Percentiles rank a stretch among this genome's conserved stretches.
Conservation (phyloP, 2,329 filamentous ascomycete species). For the Blastomyces emzantsi region DNA sequence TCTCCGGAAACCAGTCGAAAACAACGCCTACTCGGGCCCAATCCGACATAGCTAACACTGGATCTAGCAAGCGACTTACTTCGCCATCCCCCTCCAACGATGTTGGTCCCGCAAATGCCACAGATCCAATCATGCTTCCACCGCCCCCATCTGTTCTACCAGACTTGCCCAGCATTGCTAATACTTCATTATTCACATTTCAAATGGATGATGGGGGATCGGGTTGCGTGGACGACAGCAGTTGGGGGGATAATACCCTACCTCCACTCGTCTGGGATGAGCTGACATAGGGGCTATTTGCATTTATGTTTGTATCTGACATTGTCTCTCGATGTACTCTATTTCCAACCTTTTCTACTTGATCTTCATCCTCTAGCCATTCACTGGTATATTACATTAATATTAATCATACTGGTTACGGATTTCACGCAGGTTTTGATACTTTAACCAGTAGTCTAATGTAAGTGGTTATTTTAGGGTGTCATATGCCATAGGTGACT, state of each 20-base stretch:
- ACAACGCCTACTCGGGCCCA: not conserved
- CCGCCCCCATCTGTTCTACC: conserved; percentile 23
- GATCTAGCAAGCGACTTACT: not conserved
- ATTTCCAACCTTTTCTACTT: not conserved
- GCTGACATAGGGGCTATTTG: conserved; percentile 17
- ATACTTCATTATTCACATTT: conserved; percentile 22
- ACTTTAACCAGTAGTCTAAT: not conserved
- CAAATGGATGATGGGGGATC: conserved; percentile 26
- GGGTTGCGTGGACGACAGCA: conserved; percentile 12
- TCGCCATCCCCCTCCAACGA: not conserved
- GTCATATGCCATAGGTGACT: not conserved
- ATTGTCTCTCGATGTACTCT: not conserved
- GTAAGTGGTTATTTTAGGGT: not conserved
- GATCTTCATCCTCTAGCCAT: not conserved
- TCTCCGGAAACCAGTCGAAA: not conserved
- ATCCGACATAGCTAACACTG: not conserved
- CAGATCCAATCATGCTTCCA: conserved; percentile 27
- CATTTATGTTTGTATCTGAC: not conserved
- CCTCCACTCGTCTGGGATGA: conserved; percentile 37
- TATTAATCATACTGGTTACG: not conserved
- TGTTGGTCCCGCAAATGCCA: not conserved
- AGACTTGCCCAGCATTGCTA: conserved; percentile 11
- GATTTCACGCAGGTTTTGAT: not conserved
- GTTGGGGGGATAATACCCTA: conserved; percentile 34
- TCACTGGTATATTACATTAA: not conserved